Conservation (phyloP, 2,329 filamentous ascomycete species). For the Zopfia rhizophila region DNA sequence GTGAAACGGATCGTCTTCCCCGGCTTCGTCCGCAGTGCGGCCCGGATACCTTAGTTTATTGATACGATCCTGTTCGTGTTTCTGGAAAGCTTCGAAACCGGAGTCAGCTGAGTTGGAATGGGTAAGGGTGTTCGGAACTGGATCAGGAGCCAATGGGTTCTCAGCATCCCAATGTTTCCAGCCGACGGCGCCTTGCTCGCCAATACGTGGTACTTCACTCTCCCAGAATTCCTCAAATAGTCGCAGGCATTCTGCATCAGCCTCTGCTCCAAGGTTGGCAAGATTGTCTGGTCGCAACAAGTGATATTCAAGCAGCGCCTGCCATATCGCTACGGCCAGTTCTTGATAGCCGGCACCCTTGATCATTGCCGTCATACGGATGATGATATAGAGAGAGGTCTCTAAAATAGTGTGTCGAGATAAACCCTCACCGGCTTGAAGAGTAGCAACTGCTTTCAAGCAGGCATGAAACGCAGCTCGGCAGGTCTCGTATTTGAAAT, state of each 20-base stretch:
- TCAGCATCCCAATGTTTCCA: constrained; percentile 67
- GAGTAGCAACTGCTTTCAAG: constrained; percentile 53
- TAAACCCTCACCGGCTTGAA: too few relatives aligned
- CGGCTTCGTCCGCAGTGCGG: constrained; percentile 77
- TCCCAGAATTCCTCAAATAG: constrained; percentile 85
- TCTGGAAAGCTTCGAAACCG: constrained; percentile 37
- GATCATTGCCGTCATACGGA: constrained; percentile 78
- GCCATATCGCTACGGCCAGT: constrained; percentile 82
- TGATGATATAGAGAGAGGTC: constrained; percentile 71
- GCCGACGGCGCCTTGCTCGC: constrained; percentile 75
- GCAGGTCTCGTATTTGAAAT: constrained; percentile 75
- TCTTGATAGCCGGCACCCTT: constrained; percentile 82
- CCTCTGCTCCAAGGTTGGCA: constrained; percentile 22
- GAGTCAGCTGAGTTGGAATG: constrained; percentile 29
- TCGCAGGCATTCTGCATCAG: background rate
- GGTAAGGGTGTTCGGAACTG: background rate
- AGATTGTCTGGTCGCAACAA: constrained; percentile 64
- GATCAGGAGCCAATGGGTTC: constrained; percentile 19
- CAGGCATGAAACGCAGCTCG: constrained; percentile 69
- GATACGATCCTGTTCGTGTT: constrained; percentile 64
- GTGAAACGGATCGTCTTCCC: constrained; percentile 83
- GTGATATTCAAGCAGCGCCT: constrained; percentile 79
- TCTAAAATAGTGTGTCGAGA: constrained; percentile 14
- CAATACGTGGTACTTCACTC: constrained; percentile 80
- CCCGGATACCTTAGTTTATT: constrained; percentile 70